Percentiles rank a stretch among this genome's conserved stretches.
Conservation (phyloP, 441 rosid genomes). For the Pelargonium fulgidum region DNA sequence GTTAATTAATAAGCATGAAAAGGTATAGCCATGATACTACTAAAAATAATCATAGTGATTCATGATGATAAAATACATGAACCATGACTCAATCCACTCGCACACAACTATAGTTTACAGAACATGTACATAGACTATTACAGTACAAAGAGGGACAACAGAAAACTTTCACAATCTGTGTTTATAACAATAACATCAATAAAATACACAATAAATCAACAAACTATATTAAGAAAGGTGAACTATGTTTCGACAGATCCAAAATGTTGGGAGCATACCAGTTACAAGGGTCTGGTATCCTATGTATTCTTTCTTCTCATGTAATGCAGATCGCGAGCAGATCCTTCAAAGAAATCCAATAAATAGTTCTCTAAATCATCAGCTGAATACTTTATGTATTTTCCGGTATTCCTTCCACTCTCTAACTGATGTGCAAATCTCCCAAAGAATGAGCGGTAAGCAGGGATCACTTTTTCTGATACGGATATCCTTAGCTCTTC, state of each 20-base stretch:
- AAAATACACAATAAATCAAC: conserved; percentile 26
- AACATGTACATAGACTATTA: conserved; percentile 40
- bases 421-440: conserved; percentile 78
- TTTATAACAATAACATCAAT: conserved; percentile 33
- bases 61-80: conserved; percentile 27
- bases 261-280: conserved; percentile 23
- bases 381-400: conserved; percentile 83
- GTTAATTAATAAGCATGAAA: too few species aligned
- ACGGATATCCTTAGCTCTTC: conserved; percentile 92
- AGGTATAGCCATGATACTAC: conserved; percentile 15
- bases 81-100: conserved; percentile 12
- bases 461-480: conserved; percentile 82
- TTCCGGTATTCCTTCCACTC: conserved; percentile 76
- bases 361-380: conserved; percentile 83
- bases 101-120: conserved; percentile 25
- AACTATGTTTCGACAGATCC: conserved; percentile 24
- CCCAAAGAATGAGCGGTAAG: conserved; percentile 80
- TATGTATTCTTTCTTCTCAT: conserved; percentile 62
- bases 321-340: conserved; percentile 70
- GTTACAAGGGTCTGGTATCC: conserved; percentile 27
- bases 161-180: conserved; percentile 31
- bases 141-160: conserved; percentile 21
- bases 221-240: conserved; percentile 28
- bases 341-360: conserved; percentile 81
- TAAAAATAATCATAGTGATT: conserved; percentile 22